A percentile compares a stretch with the other conserved stretches of the same genome.
These are phyloP conservation scores for Tylopilus intermedius DNA, from an alignment of 768 basidiomycete genomes.

Conservation along the genomic window DNA sequence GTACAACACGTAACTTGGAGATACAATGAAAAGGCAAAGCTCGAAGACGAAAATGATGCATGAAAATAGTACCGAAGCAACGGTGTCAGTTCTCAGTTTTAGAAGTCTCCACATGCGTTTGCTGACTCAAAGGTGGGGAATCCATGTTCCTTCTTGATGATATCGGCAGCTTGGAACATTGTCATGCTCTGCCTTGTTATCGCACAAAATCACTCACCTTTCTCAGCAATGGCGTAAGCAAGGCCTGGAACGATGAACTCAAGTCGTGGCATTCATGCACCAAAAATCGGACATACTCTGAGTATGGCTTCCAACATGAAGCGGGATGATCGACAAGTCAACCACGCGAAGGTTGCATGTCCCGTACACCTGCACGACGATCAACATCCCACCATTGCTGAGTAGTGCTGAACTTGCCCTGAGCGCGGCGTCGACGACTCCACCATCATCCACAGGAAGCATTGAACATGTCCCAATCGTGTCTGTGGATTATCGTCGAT, in stretches of 20 bases:
- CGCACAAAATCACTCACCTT: background rate
- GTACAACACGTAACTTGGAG: no score
- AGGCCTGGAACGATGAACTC: background rate
- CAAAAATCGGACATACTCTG: background rate
- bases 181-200: background rate
- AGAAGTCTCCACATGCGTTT: no score
- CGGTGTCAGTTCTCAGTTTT: no score
- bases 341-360: background rate
- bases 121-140: no score
- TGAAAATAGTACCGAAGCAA: no score
- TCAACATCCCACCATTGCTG: background rate
- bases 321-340: background rate
- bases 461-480: slow-evolving; percentile 3
- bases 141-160: slow-evolving; percentile 1
- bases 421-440: background rate
- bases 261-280: no score
- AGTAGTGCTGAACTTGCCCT: background rate
- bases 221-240: background rate
- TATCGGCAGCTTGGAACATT: background rate
- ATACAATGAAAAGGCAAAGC: no score
- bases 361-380: background rate
- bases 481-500: background rate
- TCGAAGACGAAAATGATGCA: no score
- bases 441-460: background rate
- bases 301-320: slow-evolving; percentile 1